These are phyloP conservation scores for Heliamphora ciliata DNA, from an alignment of 179 eudicot genomes.

Conservation along the genomic window DNA sequence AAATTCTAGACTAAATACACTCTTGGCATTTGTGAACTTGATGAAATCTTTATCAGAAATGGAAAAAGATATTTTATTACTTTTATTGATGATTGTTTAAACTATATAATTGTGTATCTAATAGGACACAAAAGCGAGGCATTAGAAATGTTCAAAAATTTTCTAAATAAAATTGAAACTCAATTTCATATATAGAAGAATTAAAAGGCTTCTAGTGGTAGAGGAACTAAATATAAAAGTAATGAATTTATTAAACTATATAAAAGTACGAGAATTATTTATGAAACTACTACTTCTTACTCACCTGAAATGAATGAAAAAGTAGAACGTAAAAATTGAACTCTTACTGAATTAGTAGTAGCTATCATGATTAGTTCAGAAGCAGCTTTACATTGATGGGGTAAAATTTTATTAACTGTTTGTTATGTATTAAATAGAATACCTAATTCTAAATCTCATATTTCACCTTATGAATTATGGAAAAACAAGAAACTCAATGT, in stretches of 20 bases:
- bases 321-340: neutral
- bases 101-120: neutral
- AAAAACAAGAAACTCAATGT: too few species aligned
- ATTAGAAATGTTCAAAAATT: too few species aligned
- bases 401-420: too few species aligned
- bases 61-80: neutral
- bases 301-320: neutral
- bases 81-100: neutral
- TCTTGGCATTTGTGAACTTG: constrained; percentile 5
- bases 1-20: neutral
- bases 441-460: too few species aligned
- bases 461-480: too few species aligned
- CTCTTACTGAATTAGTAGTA: neutral
- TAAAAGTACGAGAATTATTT: too few species aligned
- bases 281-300: neutral
- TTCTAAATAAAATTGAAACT: too few species aligned
- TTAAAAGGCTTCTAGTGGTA: too few species aligned
- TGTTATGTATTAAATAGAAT: too few species aligned
- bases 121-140: neutral
- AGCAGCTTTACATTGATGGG: neutral
- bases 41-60: neutral
- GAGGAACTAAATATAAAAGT: too few species aligned
- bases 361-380: neutral
- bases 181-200: too few species aligned
- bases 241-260: too few species aligned